Base-by-base conservation (phyloP, 768 basidiomycete genomes). In the Lactarius evosmus region DNA sequence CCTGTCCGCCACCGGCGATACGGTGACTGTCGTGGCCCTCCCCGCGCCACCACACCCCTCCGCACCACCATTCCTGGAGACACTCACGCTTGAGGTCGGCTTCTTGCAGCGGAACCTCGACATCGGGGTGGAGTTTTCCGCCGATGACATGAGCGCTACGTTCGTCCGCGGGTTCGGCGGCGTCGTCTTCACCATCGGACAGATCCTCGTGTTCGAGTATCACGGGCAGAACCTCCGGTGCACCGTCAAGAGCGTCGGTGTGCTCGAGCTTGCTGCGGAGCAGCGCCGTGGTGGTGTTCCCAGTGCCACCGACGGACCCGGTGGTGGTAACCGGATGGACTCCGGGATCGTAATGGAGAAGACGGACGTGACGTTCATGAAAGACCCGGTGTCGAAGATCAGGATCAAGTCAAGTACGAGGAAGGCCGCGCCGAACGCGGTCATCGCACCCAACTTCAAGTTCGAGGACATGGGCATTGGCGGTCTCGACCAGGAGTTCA, bases 401-500 rank as follows among this genome's bases (percentile, higher is more conserved):
- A 95, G 90, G 77, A 79, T 99, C 71, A 98, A 95, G 77, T 87
- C 92, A 32, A 94, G 91, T 68, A 86, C 90, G 3, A 97, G 90
- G 75, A 92, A 91, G 93, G 85, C 92, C 0, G 87, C 94, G 6
- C 86, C 95, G 7, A 98, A 98, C 73, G 94, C 97, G 0, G 96
- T 99, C 69, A 83, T 99, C 11, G 88, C 94, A 0, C 94, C 97
- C 1, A 98, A 98, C 76, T 99, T 99, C 84, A 98, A 97, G 75
- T 99, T 99, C 66, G 92, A 96, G 72, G 97, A 99, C 74, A 98
- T 99, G 96, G 97, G 97, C 19, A 98, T 99, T 71, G 97, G 97
- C 71, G 97, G 97, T 71, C 80, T 99, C 36, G 97, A 99, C 74
- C 80, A 85, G 8, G 97, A 99, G 73, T 99, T 99, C 73, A 85